Base-by-base conservation (phyloP, 2,329 filamentous ascomycete genomes). In the Stemphylium vesicarium region DNA sequence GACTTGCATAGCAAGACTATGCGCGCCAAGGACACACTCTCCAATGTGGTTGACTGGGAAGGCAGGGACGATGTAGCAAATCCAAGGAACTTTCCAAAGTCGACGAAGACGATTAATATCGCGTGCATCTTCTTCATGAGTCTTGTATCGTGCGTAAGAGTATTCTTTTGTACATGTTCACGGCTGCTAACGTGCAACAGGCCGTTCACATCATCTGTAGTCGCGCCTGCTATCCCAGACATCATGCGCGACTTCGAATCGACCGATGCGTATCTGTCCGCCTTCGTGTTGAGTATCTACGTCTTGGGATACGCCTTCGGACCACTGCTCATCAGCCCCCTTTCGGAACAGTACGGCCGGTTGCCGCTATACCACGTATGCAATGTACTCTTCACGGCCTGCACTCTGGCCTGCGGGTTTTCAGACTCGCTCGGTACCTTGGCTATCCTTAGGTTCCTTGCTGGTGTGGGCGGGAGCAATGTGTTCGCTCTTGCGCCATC, bases 331-430 rank as follows among this genome's bases (percentile, higher is more conserved):
- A 56, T 68, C 10, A 64, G 62, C 2, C 68, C 69, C 1, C 56
- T 71, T 3, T 66, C 65, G n/a, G 68, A 71, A 41, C 39, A 69
- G 4, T 71, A 64, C 43, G 67, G 65, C 12, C 63, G 66, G 46
- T 56, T 76, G 75, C 81, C 82, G 57, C 60, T 83, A 2, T 72
- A 88, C 57, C 78, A 80, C 10, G 66, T 66, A 2, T 81, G 84
- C 50, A 89, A 85, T 56, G 66, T 80, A 12, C 79, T 84, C 55
- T 89, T 88, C 70, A 80, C 83, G 50, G 63, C 81, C 6, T 88
- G 84, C 78, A 84, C 84, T 49, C 80, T 89, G 52, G 84, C 1
- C 4, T 71, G 68, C 10, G 71, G 87, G 15, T 68, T 68, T 18
- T 68, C 80, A 12, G 75, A 87, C 31, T 80, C 86, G 46, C 26